Evolutionary conservation across 208 protist species (phyloP).

Genomic region (Leishmania guyanensis): DNA sequence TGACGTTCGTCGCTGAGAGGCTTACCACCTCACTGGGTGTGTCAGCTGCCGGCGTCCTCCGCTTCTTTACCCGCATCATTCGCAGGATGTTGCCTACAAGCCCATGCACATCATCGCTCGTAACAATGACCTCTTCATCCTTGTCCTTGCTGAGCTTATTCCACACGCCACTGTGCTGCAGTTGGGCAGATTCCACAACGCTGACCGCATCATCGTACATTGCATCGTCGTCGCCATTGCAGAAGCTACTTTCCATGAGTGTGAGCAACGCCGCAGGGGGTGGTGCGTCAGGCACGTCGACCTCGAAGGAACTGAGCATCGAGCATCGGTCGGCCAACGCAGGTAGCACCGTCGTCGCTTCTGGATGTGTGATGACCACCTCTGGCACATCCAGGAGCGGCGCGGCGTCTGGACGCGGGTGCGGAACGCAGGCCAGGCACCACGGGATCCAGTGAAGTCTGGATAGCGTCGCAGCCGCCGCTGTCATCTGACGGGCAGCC

Average conservation of each 20-base stretch:
- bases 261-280: background rate
- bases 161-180: background rate
- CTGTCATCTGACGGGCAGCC: background rate
- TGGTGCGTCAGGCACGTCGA: background rate
- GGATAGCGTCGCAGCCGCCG: constrained; percentile 1
- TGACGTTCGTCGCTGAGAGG: background rate
- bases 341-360: background rate
- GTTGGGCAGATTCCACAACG: background rate
- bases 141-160: background rate
- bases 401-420: background rate
- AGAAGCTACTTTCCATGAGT: background rate
- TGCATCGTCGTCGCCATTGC: background rate
- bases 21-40: background rate
- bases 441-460: constrained; percentile 21
- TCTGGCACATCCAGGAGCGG: background rate
- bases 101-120: background rate
- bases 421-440: constrained; percentile 15
- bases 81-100: background rate
- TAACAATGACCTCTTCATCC: background rate
- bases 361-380: background rate
- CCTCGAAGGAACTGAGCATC: background rate
- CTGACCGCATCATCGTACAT: background rate
- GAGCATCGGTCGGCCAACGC: background rate
- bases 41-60: background rate
- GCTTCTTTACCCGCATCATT: background rate